Base-by-base conservation (phyloP, 345 rosid genomes). In the Gossypium longicalyx region DNA sequence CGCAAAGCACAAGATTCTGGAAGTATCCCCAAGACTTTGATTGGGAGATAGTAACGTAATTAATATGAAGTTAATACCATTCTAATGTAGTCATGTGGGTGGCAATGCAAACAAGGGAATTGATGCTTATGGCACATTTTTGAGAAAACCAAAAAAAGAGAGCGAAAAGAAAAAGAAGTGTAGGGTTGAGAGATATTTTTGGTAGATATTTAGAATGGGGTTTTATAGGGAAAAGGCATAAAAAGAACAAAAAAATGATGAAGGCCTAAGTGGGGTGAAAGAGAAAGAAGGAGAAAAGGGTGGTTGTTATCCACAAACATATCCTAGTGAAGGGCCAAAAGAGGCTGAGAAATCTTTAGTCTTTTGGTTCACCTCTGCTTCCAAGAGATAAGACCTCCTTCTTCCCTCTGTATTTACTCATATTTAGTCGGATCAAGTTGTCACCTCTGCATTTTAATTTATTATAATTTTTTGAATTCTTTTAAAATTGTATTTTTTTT, bases 301-400 rank as follows among this genome's bases (percentile, higher is more conserved):
- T 49, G 49, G 60, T 49, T 73, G 34, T 78, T 81, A 80, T 83
- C 88, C 81, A 77, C 19, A 75, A 76, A 82, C 67, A 85, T 83
- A 85, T 85, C 88, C 73, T 73, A 83, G 87, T 34, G 88, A 85
- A 85, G 86, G 87, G 88, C 85, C 79, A 67, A 77, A 77, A 83
- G 81, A 47, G 86, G 75, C 48, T 7, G 77, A 77, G 83, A 79
- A 75, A 85, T 83, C 83, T 69, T 65, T 53, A 61, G 25, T 20
- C 13, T 53, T 53, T 51, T 7, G 34, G 45, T 41, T 76, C 72
- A 52, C 76, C 79, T 66, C 76, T 73, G 73, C 84, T 61, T 41
- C 67, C 41, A 67, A 78, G 65, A 1, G 81, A 74, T 79, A 74
- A 70, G 78, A 53, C 67, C 2, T 7, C n/a, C 3, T 0, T 2